Evolutionary conservation across 2,329 filamentous ascomycete species (phyloP).

Genomic region (Colletotrichum euphorbiae): DNA sequence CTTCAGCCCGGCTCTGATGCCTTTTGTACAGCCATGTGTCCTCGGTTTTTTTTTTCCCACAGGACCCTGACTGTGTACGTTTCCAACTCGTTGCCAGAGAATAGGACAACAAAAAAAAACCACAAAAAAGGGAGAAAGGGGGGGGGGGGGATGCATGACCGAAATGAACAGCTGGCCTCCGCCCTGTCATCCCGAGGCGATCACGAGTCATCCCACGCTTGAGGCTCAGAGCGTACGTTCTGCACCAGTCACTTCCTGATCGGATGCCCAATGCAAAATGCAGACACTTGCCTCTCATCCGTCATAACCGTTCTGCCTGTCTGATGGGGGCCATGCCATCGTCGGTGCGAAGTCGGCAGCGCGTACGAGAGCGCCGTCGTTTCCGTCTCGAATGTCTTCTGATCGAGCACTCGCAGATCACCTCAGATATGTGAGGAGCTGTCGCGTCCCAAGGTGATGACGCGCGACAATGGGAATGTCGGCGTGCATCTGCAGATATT

Average conservation of each 20-base stretch:
- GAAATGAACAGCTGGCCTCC: slow-evolving; percentile 35
- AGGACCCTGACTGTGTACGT: slow-evolving; percentile 9
- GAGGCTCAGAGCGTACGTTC: not conserved
- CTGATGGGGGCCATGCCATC: not conserved
- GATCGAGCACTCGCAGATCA: not conserved
- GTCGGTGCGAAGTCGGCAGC: slow-evolving; percentile 12
- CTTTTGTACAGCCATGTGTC: not conserved
- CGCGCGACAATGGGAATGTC: not conserved
- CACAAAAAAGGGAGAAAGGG: too few relatives aligned
- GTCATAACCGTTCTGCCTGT: not conserved
- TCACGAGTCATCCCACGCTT: slow-evolving; percentile 26
- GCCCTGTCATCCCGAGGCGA: slow-evolving; percentile 30
- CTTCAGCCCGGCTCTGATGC: not conserved
- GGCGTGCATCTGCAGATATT: not conserved
- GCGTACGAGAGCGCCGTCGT: not conserved
- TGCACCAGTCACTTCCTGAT: slow-evolving; percentile 15
- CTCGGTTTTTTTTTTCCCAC: not conserved
- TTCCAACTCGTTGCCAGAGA: slow-evolving; percentile 4
- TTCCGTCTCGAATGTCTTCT: not conserved
- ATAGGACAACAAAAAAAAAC: too few relatives aligned
- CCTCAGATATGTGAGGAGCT: slow-evolving; percentile 8
- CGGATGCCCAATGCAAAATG: slow-evolving; percentile 27
- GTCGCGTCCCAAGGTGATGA: slow-evolving; percentile 1
- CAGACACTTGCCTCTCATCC: slow-evolving; percentile 22
- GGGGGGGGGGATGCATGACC: too few relatives aligned